These are phyloP conservation scores for Candida sp. DNA, from an alignment of 1,139 yeast species.

Conservation along the genomic window DNA sequence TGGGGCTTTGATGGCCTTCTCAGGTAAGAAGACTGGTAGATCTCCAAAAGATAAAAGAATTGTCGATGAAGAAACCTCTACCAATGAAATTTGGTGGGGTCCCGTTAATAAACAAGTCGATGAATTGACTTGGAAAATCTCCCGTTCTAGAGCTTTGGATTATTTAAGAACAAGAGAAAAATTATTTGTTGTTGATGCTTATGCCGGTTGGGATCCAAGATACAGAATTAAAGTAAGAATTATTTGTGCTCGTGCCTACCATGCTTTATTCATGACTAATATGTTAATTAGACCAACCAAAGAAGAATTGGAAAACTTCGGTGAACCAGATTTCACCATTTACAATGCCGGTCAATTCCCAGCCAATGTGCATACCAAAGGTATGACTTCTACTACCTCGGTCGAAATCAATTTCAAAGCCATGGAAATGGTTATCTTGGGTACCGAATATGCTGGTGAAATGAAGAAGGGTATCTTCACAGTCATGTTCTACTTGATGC, in stretches of 20 bases:
- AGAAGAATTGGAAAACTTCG: conserved; percentile 85
- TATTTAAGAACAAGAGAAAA: conserved; percentile 95
- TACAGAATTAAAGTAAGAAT: conserved; percentile 96
- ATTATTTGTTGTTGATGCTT: conserved; percentile 94
- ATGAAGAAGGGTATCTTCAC: conserved; percentile 99
- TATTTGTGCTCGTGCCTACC: conserved; percentile 98
- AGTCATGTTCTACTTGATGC: conserved; percentile 99
- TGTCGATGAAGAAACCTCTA: conserved; percentile 88
- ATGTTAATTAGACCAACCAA: conserved; percentile 95
- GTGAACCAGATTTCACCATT: conserved; percentile 97
- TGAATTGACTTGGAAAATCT: conserved; percentile 93
- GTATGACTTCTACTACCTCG: conserved; percentile 96
- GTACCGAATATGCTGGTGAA: conserved; percentile 99
- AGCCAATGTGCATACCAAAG: conserved; percentile 93
- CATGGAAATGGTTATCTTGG: conserved; percentile 98
- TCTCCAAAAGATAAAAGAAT: conserved; percentile 98
- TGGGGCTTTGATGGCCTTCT: conserved; percentile 95
- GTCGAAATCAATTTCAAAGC: conserved; percentile 96
- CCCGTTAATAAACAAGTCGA: conserved; percentile 96
- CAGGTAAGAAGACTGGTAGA: conserved; percentile 96
- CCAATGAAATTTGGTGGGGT: conserved; percentile 96
- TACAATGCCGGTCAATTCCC: conserved; percentile 99
- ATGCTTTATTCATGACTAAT: conserved; percentile 96
- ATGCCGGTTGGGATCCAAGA: conserved; percentile 99
- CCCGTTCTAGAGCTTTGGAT: conserved; percentile 96